These are phyloP conservation scores for Rhododendron ferrugineum DNA, from an alignment of 148 eudicot species.

Conservation along the genomic window DNA sequence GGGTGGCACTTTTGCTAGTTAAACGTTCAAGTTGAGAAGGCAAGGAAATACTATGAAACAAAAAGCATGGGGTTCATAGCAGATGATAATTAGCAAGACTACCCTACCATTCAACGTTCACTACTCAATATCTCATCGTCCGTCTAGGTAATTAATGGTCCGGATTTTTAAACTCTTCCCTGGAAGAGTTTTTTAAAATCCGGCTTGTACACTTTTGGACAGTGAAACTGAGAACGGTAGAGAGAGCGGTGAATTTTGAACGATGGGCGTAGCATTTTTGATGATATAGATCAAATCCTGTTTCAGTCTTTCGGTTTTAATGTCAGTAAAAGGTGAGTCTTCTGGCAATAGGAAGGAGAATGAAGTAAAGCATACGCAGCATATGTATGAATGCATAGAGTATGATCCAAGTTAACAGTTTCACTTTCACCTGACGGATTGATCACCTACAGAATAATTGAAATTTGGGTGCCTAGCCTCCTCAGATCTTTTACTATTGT, in stretches of 20 bases:
- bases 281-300: not conserved
- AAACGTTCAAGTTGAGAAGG: not conserved
- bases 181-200: too few species aligned
- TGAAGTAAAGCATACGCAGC: not conserved
- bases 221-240: too few species aligned
- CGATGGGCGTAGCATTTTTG: too few species aligned
- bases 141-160: too few species aligned
- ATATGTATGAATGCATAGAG: not conserved
- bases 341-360: not conserved
- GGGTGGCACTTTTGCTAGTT: not conserved
- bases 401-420: not conserved
- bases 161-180: too few species aligned
- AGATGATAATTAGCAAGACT: not conserved
- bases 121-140: too few species aligned
- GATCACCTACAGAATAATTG: not conserved
- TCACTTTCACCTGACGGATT: not conserved
- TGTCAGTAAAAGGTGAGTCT: not conserved
- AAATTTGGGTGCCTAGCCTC: not conserved
- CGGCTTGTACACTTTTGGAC: too few species aligned
- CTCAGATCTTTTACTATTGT: not conserved
- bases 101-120: too few species aligned
- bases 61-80: not conserved
- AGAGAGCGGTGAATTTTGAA: too few species aligned
- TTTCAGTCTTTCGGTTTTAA: too few species aligned
- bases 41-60: not conserved